These are phyloP conservation scores for Coemansia sp. DNA, from an alignment of 192 early-diverging fungal species.

Conservation along the genomic window DNA sequence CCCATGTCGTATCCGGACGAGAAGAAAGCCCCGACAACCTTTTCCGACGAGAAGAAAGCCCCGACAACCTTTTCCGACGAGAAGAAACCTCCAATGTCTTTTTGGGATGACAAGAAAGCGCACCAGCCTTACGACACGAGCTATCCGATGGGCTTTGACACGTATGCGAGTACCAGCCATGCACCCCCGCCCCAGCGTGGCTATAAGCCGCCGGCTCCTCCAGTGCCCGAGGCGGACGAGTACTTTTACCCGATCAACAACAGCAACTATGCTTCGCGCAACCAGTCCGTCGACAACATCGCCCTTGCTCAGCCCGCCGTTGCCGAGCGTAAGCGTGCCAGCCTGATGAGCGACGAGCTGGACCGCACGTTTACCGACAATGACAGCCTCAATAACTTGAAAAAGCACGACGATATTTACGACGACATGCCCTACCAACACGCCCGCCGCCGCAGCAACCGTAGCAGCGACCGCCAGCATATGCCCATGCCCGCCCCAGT, in stretches of 20 bases:
- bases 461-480: conserved; percentile 5
- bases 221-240: conserved; percentile 4
- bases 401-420: conserved; percentile 6
- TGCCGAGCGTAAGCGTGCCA: not conserved
- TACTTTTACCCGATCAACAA: conserved; percentile 3
- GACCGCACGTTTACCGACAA: conserved; percentile 3
- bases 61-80: not conserved
- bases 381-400: not conserved
- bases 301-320: not conserved
- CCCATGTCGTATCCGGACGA: conserved; percentile 11
- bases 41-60: conserved; percentile 13
- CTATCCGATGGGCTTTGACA: conserved; percentile 6
- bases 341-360: not conserved
- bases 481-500: not conserved
- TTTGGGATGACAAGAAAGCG: conserved; percentile 1
- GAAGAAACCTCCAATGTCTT: not conserved
- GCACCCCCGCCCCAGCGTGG: not conserved
- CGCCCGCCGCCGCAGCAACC: not conserved
- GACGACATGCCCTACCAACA: not conserved
- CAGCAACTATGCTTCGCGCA: conserved; percentile 4
- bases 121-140: conserved; percentile 3
- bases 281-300: not conserved
- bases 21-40: conserved; percentile 9
- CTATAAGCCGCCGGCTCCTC: not conserved
- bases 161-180: conserved; percentile 7